Evolutionary conservation across 108 stramenopile genomes (phyloP), one percentile per base, ranked within the genome.

Genomic region (Cyclotella choctawhatcheeana): DNA sequence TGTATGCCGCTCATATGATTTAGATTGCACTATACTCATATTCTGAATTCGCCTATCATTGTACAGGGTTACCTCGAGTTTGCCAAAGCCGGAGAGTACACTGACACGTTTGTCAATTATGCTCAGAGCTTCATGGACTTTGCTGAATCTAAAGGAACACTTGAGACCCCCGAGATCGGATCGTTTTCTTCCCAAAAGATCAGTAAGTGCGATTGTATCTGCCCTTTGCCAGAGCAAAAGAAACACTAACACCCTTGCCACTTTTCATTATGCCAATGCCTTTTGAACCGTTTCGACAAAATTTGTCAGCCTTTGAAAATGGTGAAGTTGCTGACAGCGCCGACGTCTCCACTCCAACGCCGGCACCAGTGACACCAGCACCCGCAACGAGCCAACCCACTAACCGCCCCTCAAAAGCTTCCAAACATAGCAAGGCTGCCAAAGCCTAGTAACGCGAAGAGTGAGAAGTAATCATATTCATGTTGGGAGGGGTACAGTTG

Each of bases 51-150:
- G 32, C n/a, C 20, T 37, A 22, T 43, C 13, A 3, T 43, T 3
- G 25, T 3, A 30, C 10, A 64, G 44, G 82, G 82, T 37, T 89
- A 89, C 66, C 51, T 40, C 17, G 33, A 50, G 7, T 84, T 86
- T 73, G 66, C 13, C 10, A 31, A 81, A 20, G 80, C 83, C 20
- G 76, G 54, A 6, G 66, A 81, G 5, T 52, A 54, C 27, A 69
- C 55, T 18, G 75, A 80, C 27, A 72, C 67, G 6, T 77, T 43
- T 54, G 45, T 73, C 2, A 54, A 65, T 8, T 73, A 77, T 43
- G 69, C 79, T 31, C 76, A 83, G 24, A 32, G 79, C 26, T 81
- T 89, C 40, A 60, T 83, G 45, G 81, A 81, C 29, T 89, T 75
- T 74, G 84, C 75, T 30, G 30, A 18, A 7, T 17, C 44, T 21